A percentile compares a stretch with the other conserved stretches of the same genome.
Conservation (phyloP, 2,329 filamentous ascomycete species). For the Pseudophaeomoniella oleicola region DNA sequence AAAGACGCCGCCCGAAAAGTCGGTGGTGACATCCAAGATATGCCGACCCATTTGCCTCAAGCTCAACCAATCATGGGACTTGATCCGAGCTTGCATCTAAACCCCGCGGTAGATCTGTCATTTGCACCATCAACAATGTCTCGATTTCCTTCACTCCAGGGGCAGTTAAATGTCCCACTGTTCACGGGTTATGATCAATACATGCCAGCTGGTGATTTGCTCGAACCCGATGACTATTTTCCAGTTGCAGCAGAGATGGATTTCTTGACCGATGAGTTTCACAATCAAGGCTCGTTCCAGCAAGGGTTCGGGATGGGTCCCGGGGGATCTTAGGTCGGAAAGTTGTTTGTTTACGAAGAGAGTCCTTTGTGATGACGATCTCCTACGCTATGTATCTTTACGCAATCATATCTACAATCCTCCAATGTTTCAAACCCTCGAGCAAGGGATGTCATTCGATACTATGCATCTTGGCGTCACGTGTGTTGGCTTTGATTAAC, state of each 20-base stretch:
- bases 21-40: slow-evolving; percentile 15
- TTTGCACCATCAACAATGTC: neutral
- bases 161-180: neutral
- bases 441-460: neutral
- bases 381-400: too few species aligned
- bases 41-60: slow-evolving; percentile 11
- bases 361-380: too few species aligned
- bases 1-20: slow-evolving; percentile 18
- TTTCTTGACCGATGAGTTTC: slow-evolving; percentile 8
- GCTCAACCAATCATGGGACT: slow-evolving; percentile 1
- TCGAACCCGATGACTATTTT: neutral
- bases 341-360: too few species aligned
- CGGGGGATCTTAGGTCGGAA: neutral
- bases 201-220: slow-evolving; percentile 6
- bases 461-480: neutral
- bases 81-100: neutral
- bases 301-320: neutral
- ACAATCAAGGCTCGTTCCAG: slow-evolving; percentile 6
- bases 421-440: neutral
- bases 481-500: neutral
- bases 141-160: neutral
- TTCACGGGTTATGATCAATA: slow-evolving; percentile 12
- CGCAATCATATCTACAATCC: neutral
- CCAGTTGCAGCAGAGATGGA: slow-evolving; percentile 11
- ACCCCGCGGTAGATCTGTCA: neutral